These are phyloP conservation scores for Boletus coccyginus DNA, from an alignment of 768 basidiomycete species.

Conservation along the genomic window DNA sequence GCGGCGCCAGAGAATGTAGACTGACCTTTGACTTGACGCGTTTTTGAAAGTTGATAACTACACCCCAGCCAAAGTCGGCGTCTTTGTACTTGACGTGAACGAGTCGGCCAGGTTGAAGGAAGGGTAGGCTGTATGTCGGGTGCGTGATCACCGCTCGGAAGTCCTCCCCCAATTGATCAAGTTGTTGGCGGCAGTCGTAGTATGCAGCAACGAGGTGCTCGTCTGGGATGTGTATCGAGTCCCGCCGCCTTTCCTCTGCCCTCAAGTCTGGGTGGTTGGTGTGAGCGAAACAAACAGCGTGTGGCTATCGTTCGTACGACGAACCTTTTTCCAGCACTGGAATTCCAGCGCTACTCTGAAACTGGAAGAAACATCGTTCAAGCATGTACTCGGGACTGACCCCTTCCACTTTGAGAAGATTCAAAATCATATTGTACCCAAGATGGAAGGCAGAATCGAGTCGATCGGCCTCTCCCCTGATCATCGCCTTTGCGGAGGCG, in stretches of 20 bases:
- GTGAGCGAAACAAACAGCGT: conserved; percentile 3
- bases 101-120: conserved; percentile 89
- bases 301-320: conserved; percentile 20
- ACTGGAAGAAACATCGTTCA: conserved; percentile 96
- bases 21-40: conserved; percentile 76
- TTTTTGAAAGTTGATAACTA: conserved; percentile 90
- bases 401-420: conserved; percentile 97
- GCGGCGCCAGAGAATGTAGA: background rate
- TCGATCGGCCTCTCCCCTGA: conserved; percentile 96
- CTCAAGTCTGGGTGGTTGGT: conserved; percentile 55
- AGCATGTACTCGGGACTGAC: conserved; percentile 99
- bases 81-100: conserved; percentile 86
- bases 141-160: conserved; percentile 93
- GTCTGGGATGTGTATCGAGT: conserved; percentile 71
- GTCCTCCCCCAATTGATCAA: conserved; percentile 85
- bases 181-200: conserved; percentile 89
- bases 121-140: conserved; percentile 91
- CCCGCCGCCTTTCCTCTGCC: conserved; percentile 64
- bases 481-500: conserved; percentile 88
- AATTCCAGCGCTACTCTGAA: conserved; percentile 92
- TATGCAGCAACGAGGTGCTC: conserved; percentile 85
- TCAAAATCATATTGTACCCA: conserved; percentile 99
- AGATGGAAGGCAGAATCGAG: conserved; percentile 98
- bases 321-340: conserved; percentile 80
- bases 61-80: conserved; percentile 95